Conservation (phyloP, 2,329 filamentous ascomycete species). For the Cladosporium sp. region DNA sequence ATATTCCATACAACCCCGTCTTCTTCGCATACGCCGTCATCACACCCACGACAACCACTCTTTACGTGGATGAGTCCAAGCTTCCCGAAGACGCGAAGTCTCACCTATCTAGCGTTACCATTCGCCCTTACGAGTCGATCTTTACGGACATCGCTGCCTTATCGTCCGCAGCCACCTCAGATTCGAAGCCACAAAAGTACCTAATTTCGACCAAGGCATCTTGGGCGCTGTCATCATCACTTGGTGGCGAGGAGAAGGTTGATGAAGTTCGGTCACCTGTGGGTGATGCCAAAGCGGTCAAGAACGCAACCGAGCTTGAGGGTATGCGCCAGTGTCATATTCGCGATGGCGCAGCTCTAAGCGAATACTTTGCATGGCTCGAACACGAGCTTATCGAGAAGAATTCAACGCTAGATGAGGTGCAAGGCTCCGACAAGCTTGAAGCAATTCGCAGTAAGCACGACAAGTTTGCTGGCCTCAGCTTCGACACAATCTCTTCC, state of each 20-base stretch:
- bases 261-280: conserved; percentile 86
- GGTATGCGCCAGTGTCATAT: conserved; percentile 95
- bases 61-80: conserved; percentile 82
- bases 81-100: conserved; percentile 63
- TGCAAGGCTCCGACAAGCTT: conserved; percentile 85
- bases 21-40: conserved; percentile 96
- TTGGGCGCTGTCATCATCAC: conserved; percentile 82
- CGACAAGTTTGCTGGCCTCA: conserved; percentile 79
- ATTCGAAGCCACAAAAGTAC: conserved; percentile 59
- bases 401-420: conserved; percentile 75
- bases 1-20: conserved; percentile 96
- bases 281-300: conserved; percentile 86
- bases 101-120: conserved; percentile 67
- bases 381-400: conserved; percentile 73
- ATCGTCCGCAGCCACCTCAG: conserved; percentile 31
- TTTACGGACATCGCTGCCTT: conserved; percentile 72
- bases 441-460: conserved; percentile 68
- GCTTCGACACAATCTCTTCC: conserved; percentile 93
- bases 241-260: conserved; percentile 80
- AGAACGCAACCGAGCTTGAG: conserved; percentile 82
- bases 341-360: conserved; percentile 84
- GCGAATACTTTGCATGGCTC: conserved; percentile 93
- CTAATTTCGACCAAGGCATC: conserved; percentile 84
- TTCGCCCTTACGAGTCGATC: conserved; percentile 79
- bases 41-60: conserved; percentile 67